Evolutionary conservation across 129 eudicot genomes (phyloP).

Genomic region (Scalesia atractyloides): DNA sequence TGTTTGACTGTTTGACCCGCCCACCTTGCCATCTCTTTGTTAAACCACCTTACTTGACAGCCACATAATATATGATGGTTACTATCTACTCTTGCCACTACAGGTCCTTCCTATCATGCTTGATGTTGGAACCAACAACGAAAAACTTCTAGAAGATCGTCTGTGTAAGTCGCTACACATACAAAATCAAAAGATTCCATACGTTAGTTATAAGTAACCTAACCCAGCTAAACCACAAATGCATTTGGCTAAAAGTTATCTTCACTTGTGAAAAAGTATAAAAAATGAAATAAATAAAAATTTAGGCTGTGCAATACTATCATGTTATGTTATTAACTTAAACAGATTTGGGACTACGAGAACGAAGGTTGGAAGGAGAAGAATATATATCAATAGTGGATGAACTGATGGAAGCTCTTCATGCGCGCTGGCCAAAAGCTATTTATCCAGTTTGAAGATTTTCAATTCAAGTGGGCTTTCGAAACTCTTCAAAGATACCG

Average conservation of each 20-base stretch:
- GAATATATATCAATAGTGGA: conserved; percentile 12
- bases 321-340: neutral
- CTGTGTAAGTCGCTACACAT: conserved; percentile 5
- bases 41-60: neutral
- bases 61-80: neutral
- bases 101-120: conserved; percentile 13
- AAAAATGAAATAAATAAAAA: neutral
- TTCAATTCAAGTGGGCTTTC: conserved; percentile 17
- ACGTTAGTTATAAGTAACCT: neutral
- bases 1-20: neutral
- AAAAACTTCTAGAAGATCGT: conserved; percentile 4
- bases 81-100: neutral
- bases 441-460: conserved; percentile 18
- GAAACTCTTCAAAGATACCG: conserved; percentile 16
- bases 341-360: conserved; percentile 9
- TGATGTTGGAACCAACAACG: conserved; percentile 21
- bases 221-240: neutral
- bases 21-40: neutral
- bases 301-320: neutral
- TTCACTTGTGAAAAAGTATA: neutral
- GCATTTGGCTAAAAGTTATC: neutral
- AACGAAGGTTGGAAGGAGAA: conserved; percentile 13
- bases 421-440: conserved; percentile 6
- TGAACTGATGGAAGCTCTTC: conserved; percentile 18
- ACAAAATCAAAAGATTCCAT: neutral